Evolutionary conservation across 139 green algal genomes (phyloP), one percentile per base, ranked within the genome.

Genomic region (Yamagishiella unicocca): DNA sequence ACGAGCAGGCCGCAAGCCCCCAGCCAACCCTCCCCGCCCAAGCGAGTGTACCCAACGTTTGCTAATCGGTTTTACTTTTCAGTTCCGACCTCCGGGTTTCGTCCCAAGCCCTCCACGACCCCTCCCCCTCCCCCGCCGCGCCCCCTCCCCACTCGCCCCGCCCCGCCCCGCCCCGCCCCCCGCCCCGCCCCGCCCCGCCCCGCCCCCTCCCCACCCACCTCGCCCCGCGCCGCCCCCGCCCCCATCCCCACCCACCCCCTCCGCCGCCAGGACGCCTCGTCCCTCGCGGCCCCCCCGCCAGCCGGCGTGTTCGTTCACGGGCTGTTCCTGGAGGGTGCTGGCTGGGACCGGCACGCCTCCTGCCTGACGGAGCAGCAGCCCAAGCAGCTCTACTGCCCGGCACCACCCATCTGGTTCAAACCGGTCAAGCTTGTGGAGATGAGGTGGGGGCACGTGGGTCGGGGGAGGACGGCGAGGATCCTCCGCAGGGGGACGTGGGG

Each of bases 341-440:
- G 55, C 53, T 96, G 93, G 93, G 92, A 96, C 75, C 25, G 46
- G 0, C 25, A 37, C 2, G 46, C 53, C 6, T 70, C 88, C 54
- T 62, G 85, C 68, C 84, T 96, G 46, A 35, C 55, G n/a, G 93
- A 96, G 90, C 90, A 80, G 10, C 38, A 66, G 12, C 92, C 93
- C 45, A 90, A 91, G 80, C 89, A 94, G 62, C 92, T 96, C 22
- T 92, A 88, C 68, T 85, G 38, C 42, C 24, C 67, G 0, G 91
- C 90, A 8, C 95, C 95, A 25, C 74, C 83, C 54, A 92, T 97
- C n/a, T 96, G 92, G 93, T 88, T 97, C 84, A 83, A 89, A 37
- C 92, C 95, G 12, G 82, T 82, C n/a, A 66, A 45, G 50, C 62
- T 91, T 10, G 80, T 74, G n/a, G 81, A 94, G 6, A 71, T 94